These are phyloP conservation scores for Fusarium sp. DNA, from an alignment of 2,329 filamentous ascomycete species.

Conservation along the genomic window DNA sequence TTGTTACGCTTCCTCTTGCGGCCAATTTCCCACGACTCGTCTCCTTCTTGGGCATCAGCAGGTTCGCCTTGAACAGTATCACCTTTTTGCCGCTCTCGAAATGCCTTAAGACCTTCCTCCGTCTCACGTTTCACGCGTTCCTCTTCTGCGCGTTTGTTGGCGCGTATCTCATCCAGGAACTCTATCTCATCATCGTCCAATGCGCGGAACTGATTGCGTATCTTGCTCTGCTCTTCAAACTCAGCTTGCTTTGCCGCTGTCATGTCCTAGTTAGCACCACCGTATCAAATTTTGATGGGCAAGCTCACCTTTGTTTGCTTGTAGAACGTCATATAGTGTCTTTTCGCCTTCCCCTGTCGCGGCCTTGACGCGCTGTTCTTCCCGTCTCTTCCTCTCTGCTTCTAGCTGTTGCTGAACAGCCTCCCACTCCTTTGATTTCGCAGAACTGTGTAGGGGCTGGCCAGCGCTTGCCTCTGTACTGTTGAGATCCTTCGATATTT, in stretches of 20 bases:
- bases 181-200: slow-evolving; percentile 84
- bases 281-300: neutral
- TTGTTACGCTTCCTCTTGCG: slow-evolving; percentile 55
- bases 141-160: slow-evolving; percentile 65
- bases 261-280: neutral
- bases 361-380: slow-evolving; percentile 61
- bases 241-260: slow-evolving; percentile 83
- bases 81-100: slow-evolving; percentile 64
- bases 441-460: slow-evolving; percentile 37
- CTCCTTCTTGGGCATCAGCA: slow-evolving; percentile 43
- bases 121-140: slow-evolving; percentile 66
- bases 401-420: slow-evolving; percentile 74
- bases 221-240: slow-evolving; percentile 78
- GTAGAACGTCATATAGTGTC: slow-evolving; percentile 79
- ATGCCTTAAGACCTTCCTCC: slow-evolving; percentile 67
- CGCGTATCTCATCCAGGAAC: slow-evolving; percentile 73
- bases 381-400: slow-evolving; percentile 66
- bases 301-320: slow-evolving; percentile 81
- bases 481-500: slow-evolving; percentile 41
- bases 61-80: slow-evolving; percentile 29
- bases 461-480: slow-evolving; percentile 2
- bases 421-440: slow-evolving; percentile 67
- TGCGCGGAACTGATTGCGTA: slow-evolving; percentile 82
- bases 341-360: slow-evolving; percentile 63
- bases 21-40: slow-evolving; percentile 53